Percentiles rank a stretch among this genome's conserved stretches.
Evolutionary conservation across 345 rosid species (phyloP).

Genomic region (Turnera subulata): DNA sequence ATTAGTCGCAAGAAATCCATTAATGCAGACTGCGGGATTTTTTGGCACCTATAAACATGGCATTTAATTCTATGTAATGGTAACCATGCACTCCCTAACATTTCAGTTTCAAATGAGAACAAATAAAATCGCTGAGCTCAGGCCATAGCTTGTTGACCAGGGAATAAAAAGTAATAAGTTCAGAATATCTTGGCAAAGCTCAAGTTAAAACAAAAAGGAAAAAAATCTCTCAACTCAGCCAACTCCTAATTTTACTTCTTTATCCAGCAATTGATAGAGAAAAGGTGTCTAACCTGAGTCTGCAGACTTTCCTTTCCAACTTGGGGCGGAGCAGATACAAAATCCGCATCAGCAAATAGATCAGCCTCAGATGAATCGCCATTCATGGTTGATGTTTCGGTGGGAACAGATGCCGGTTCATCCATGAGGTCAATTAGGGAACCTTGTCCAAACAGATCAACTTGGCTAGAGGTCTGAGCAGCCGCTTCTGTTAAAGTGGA

Average conservation of each 20-base stretch:
- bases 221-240: too few relatives aligned
- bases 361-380: constrained; percentile 54
- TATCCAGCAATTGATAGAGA: constrained; percentile 1
- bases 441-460: constrained; percentile 77
- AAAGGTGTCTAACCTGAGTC: constrained; percentile 44
- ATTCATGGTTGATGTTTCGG: constrained; percentile 41
- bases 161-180: too few relatives aligned
- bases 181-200: not conserved
- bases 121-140: too few relatives aligned
- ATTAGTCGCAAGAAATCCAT: constrained; percentile 1
- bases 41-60: constrained; percentile 2
- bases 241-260: too few relatives aligned
- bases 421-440: constrained; percentile 78
- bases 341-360: constrained; percentile 92
- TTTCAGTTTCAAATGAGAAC: constrained; percentile 2
- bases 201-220: not conserved
- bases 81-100: constrained; percentile 5
- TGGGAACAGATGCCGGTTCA: constrained; percentile 51
- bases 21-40: too few relatives aligned
- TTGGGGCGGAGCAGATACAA: constrained; percentile 75
- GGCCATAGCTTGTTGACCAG: too few relatives aligned
- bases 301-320: constrained; percentile 43
- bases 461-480: constrained; percentile 56
- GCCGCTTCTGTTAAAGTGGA: constrained; percentile 50
- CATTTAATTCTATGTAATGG: constrained; percentile 7